phyloP scores from a whole-genome alignment of 2,329 filamentous ascomycete genomes.

The Epichloe baconii region DNA sequence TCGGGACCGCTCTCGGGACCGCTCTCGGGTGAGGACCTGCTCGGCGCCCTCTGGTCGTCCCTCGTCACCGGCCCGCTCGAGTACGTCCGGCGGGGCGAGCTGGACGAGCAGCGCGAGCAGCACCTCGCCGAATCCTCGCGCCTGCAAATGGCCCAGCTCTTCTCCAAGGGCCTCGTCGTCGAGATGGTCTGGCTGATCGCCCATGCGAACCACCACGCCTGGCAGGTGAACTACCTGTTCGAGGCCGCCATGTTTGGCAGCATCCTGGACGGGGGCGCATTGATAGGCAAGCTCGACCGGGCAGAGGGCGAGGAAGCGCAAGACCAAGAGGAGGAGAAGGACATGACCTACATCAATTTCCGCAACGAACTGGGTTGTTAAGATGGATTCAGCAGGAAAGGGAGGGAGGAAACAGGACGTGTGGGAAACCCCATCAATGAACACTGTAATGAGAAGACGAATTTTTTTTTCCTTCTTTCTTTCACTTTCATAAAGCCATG shows the following conservation, averaged over 20 bases:
- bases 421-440: no score
- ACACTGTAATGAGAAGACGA: no score
- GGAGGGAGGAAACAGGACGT: no score
- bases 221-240: constrained; percentile 19
- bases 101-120: constrained; percentile 8
- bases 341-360: no score
- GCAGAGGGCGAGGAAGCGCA: not conserved
- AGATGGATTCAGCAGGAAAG: no score
- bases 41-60: constrained; percentile 8
- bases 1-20: not conserved
- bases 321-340: no score
- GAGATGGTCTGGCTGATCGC: constrained; percentile 11
- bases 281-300: constrained; percentile 18
- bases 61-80: constrained; percentile 9
- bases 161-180: constrained; percentile 8
- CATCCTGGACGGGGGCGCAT: constrained; percentile 15
- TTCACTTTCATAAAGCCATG: no score
- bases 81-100: constrained; percentile 8
- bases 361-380: no score
- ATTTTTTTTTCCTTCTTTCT: no score
- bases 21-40: constrained; percentile 4
- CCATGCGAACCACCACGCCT: constrained; percentile 14
- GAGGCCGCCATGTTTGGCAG: constrained; percentile 22
- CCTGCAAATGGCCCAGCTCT: constrained; percentile 12
- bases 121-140: constrained; percentile 8